phyloP scores from a whole-genome alignment of 2,329 filamentous ascomycete species.

The Fusarium sp. region DNA sequence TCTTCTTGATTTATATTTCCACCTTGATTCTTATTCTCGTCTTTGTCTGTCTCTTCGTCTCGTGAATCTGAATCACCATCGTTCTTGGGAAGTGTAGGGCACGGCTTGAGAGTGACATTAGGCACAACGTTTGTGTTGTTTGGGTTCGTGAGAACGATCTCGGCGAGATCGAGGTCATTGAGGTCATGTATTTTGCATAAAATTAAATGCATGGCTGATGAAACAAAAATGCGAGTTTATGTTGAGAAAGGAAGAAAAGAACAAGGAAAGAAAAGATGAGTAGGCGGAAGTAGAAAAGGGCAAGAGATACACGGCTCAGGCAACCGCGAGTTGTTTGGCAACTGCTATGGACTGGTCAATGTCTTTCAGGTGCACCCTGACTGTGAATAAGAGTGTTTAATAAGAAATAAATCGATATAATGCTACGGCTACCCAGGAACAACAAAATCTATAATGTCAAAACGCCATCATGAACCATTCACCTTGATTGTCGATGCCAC shows the following conservation, averaged over 20 bases:
- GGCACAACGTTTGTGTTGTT: background rate
- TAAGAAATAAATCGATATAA: fast-evolving
- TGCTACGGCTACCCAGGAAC: background rate
- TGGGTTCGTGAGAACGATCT: background rate
- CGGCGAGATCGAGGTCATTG: background rate
- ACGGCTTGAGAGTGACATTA: background rate
- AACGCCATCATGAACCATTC: background rate
- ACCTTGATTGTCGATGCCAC: slow-evolving; percentile 28
- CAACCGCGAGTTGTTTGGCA: too few species aligned
- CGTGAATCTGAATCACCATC: too few species aligned
- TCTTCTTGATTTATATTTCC: too few species aligned
- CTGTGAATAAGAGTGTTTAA: too few species aligned
- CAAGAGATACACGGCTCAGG: too few species aligned
- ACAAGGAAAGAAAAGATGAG: background rate
- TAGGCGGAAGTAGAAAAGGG: too few species aligned
- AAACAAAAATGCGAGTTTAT: background rate
- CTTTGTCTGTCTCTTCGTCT: background rate
- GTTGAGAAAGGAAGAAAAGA: too few species aligned
- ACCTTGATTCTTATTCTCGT: too few species aligned
- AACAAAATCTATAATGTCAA: background rate
- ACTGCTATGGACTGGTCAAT: too few species aligned
- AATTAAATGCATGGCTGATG: background rate
- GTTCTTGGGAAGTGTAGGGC: too few species aligned
- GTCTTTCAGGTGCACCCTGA: too few species aligned
- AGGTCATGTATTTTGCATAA: background rate